Base-by-base conservation (phyloP, 2,329 filamentous ascomycete genomes). In the Dendryphion nanum region DNA sequence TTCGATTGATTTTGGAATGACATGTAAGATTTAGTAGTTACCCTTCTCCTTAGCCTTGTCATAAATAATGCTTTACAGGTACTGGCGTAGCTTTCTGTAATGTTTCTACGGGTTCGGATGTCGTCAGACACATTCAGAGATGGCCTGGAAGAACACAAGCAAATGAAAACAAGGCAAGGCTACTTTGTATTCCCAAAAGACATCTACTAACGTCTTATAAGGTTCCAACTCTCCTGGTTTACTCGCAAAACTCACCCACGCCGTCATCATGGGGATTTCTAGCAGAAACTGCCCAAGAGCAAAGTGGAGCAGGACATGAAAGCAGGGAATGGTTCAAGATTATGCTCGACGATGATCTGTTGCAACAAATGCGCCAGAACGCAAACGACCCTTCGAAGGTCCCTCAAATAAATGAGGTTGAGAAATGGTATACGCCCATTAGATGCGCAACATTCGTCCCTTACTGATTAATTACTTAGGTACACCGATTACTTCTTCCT, bases 111-210 rank as follows among this genome's bases (percentile, higher is more conserved):
- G 60, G 61, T 16, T 55, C 50, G 14, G 54, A 59, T 13, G 57
- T 49, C 4, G 48, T 66, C 2, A 45, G 61, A 4, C 61, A 57
- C 45, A 53, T 67, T 6, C 60, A 74, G 52, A 72, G 76, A 59
- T 79, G 76, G 76, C 76, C 76, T 0, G 75, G 75, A 3, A 70
- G 70, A 30, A 70, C 70, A 8, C 72, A 74, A 38, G 70, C 69
- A 39, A 73, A 73, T 34, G 75, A 79, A 44, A 74, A 76, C 45
- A 79, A 79, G 23, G 23, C n/a, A 26, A 2, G 3, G 2, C 10
- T 3, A 3, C 23, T n/a, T n/a, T 3, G 23, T 10, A 3, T 26
- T 3, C n/a, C 3, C 3, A 2, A 26, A 26, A 10, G 10, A 3
- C 23, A 26, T n/a, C n/a, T 2, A 26, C 10, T n/a, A 3, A 3